Conservation (phyloP, 169 alveolate genomes). For the Perkinsus chesapeaki region DNA sequence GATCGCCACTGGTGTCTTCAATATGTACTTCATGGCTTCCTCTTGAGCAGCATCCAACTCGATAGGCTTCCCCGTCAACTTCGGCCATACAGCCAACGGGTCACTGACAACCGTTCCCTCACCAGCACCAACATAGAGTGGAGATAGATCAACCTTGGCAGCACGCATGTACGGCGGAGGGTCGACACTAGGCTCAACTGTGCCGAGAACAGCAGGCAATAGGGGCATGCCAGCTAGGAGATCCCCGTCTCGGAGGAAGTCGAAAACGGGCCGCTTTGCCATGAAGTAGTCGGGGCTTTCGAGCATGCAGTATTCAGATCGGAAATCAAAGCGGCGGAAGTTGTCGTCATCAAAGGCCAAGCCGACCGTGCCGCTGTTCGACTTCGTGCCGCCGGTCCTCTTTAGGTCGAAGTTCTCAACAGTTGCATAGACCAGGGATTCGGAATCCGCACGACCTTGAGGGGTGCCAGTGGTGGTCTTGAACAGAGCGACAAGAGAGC, state of each 20-base stretch:
- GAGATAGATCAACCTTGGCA: not conserved
- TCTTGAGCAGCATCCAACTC: not conserved
- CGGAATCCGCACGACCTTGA: not conserved
- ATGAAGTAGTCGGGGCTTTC: conserved; percentile 3
- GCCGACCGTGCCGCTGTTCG: not conserved
- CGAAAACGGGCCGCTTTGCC: not conserved
- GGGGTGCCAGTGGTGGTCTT: not conserved
- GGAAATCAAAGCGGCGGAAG: not conserved
- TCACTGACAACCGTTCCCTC: not conserved
- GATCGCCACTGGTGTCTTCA: not conserved
- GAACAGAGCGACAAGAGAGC: not conserved
- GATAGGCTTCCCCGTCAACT: not conserved
- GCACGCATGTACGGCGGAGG: not conserved
- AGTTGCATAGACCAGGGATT: not conserved
- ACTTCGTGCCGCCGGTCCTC: not conserved
- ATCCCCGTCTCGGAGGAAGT: not conserved
- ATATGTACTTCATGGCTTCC: not conserved
- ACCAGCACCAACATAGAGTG: not conserved
- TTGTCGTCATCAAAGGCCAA: not conserved
- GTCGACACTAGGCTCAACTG: not conserved
- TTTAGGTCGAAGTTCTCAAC: not conserved
- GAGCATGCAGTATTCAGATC: not conserved
- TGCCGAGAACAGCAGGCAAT: not conserved
- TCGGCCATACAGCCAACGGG: not conserved
- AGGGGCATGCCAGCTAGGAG: not conserved